Conservation (phyloP, 176 grass and related monocot genomes). For the Raddia distichophylla region DNA sequence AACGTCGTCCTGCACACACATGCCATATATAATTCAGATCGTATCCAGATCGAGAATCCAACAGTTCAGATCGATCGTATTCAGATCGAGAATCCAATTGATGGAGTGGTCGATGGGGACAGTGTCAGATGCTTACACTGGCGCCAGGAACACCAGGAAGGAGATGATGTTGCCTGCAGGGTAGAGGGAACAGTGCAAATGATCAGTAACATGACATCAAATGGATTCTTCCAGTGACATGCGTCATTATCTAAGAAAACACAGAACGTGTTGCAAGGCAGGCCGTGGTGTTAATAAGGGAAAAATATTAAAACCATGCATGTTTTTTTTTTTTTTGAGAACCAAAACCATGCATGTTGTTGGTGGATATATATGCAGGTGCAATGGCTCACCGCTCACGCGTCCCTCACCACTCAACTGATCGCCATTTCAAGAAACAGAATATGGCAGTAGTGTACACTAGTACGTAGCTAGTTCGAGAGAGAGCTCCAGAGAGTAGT, state of each 20-base stretch:
- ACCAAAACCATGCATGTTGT: too few species aligned
- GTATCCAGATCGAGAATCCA: too few species aligned
- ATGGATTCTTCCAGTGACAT: too few species aligned
- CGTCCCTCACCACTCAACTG: constrained; percentile 48
- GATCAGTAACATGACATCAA: background rate
- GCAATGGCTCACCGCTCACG: too few species aligned
- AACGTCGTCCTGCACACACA: constrained; percentile 60
- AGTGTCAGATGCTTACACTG: constrained; percentile 58
- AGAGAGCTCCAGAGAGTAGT: background rate
- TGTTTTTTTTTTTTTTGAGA: too few species aligned
- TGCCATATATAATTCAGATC: background rate
- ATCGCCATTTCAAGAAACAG: constrained; percentile 45
- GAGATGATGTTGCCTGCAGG: constrained; percentile 87
- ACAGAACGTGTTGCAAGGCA: too few species aligned
- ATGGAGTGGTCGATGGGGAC: background rate
- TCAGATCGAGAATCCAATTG: background rate
- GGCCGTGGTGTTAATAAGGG: too few species aligned
- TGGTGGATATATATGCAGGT: too few species aligned
- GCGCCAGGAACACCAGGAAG: constrained; percentile 82
- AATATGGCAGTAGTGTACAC: background rate
- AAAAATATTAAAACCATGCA: too few species aligned
- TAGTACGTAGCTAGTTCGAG: background rate
- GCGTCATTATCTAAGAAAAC: too few species aligned
- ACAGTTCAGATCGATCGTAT: too few species aligned
- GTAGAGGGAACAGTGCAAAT: background rate